Percentiles rank a stretch among this genome's conserved stretches.
Evolutionary conservation across 2,329 filamentous ascomycete genomes (phyloP).

Genomic region (Colletotrichum spaethianum): DNA sequence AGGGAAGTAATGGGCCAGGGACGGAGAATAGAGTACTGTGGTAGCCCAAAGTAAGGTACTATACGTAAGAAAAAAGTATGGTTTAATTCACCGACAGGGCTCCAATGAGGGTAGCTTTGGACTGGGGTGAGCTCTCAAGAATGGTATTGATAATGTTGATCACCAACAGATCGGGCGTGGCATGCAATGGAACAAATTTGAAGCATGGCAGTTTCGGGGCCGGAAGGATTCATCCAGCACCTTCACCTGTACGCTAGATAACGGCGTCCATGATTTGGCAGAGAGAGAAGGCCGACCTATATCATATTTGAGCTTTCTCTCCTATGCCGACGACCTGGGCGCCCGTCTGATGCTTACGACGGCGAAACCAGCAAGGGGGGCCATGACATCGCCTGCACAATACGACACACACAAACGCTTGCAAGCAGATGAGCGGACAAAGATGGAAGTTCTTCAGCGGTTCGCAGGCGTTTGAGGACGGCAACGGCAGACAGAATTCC

Average conservation of each 20-base stretch:
- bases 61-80: slow-evolving; percentile 11
- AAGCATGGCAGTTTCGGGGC: neutral
- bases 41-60: slow-evolving; percentile 2
- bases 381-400: neutral
- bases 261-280: neutral
- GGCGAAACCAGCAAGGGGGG: neutral
- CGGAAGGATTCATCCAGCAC: neutral
- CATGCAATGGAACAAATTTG: slow-evolving; percentile 4
- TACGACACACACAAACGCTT: slow-evolving; percentile 15
- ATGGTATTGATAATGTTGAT: slow-evolving; percentile 32
- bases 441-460: slow-evolving; percentile 32
- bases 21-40: slow-evolving; percentile 15
- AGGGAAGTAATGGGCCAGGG: slow-evolving; percentile 11
- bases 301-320: slow-evolving; percentile 4
- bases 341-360: neutral
- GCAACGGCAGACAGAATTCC: neutral
- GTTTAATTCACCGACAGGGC: slow-evolving; percentile 27
- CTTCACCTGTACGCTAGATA: neutral
- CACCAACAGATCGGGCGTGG: slow-evolving; percentile 31
- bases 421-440: slow-evolving; percentile 7
- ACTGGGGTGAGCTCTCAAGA: slow-evolving; percentile 16
- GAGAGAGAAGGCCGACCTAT: neutral
- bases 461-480: slow-evolving; percentile 9
- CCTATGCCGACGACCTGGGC: neutral
- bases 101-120: slow-evolving; percentile 5